Conservation (phyloP, 805 yeast genomes). For the Pichia membranifaciens region DNA sequence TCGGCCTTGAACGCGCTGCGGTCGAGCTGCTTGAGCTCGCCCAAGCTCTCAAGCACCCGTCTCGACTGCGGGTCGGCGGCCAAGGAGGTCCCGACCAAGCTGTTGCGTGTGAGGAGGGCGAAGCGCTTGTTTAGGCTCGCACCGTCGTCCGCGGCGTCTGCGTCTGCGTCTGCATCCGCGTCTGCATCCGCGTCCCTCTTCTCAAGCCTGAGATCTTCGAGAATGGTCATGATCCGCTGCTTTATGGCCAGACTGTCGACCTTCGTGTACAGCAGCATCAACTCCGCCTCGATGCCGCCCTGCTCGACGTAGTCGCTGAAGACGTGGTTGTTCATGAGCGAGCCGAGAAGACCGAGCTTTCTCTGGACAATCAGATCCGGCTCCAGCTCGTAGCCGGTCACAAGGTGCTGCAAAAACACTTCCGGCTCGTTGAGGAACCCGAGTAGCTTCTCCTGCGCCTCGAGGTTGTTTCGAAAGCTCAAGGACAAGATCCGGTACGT, state of each 20-base stretch:
- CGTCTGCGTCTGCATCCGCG: conserved; percentile 5
- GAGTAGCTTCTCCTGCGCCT: conserved; percentile 20
- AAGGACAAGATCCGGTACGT: conserved; percentile 58
- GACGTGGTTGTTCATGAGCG: conserved; percentile 33
- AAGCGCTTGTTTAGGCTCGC: conserved; percentile 23
- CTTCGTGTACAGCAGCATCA: conserved; percentile 23
- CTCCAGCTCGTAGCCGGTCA: conserved; percentile 7
- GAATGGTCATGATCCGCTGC: conserved; percentile 38
- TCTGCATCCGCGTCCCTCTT: conserved; percentile 15
- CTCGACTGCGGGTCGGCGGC: conserved; percentile 37
- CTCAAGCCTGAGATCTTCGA: conserved; percentile 36
- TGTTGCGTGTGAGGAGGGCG: conserved; percentile 34
- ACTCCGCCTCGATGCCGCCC: conserved; percentile 17
- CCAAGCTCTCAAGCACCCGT: conserved; percentile 35
- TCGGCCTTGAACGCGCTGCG: conserved; percentile 30
- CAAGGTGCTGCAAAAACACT: conserved; percentile 18
- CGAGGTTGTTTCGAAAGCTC: conserved; percentile 68
- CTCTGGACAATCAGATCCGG: conserved; percentile 24
- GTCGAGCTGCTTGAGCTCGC: conserved; percentile 28
- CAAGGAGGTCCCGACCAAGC: conserved; percentile 25
- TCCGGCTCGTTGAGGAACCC: conserved; percentile 17
- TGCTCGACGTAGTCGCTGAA: conserved; percentile 27
- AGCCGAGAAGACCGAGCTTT: conserved; percentile 49
- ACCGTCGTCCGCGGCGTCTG: conserved; percentile 4
- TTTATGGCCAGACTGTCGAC: conserved; percentile 25